Percentiles rank a stretch among this genome's conserved stretches.
Conservation (phyloP, 164 flowering plant genomes). For the Chloranthus sessilifolius region DNA sequence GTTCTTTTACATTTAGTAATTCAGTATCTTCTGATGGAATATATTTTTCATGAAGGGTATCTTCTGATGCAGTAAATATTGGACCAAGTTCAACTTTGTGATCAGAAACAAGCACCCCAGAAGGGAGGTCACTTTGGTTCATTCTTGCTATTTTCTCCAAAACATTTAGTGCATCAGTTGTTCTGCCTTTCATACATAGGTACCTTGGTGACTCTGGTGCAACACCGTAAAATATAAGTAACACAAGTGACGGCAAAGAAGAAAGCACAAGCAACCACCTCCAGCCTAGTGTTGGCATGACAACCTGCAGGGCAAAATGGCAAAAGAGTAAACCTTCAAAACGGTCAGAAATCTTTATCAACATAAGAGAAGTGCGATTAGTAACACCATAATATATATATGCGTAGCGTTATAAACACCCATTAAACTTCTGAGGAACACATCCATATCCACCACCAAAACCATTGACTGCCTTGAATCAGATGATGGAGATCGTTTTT, state of each 20-base stretch:
- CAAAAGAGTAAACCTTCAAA: not conserved
- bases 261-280: conserved; percentile 91
- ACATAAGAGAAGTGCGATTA: too few relatives aligned
- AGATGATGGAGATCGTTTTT: too few relatives aligned
- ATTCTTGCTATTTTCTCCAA: conserved; percentile 54
- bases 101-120: conserved; percentile 58
- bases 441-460: too few relatives aligned
- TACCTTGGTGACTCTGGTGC: conserved; percentile 90
- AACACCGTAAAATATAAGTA: conserved; percentile 54
- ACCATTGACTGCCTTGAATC: too few relatives aligned
- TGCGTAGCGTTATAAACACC: too few relatives aligned
- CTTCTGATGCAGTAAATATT: conserved; percentile 31
- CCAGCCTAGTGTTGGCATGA: conserved; percentile 93
- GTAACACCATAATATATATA: too few relatives aligned
- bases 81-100: conserved; percentile 23
- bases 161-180: conserved; percentile 42
- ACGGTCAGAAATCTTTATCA: not conserved
- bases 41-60: conserved; percentile 20
- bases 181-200: conserved; percentile 63
- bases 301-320: conserved; percentile 34
- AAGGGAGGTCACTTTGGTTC: conserved; percentile 54
- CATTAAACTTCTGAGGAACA: too few relatives aligned
- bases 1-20: conserved; percentile 29
- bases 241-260: conserved; percentile 59
- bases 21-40: conserved; percentile 32